These are phyloP conservation scores for Cyathus striatus DNA, from an alignment of 768 basidiomycete genomes.

Conservation along the genomic window DNA sequence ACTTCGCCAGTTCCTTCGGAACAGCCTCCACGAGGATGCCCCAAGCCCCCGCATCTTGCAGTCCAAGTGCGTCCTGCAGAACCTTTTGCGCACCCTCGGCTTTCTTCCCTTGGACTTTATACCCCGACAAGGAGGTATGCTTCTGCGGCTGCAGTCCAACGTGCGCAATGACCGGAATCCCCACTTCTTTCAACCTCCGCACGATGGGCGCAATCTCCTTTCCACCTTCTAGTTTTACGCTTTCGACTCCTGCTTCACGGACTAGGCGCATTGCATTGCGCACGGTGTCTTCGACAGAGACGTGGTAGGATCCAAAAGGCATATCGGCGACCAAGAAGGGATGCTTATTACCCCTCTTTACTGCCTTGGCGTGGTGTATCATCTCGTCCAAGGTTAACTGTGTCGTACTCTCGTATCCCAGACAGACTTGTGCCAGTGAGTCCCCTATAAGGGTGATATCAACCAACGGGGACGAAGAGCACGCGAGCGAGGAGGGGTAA, in stretches of 20 bases:
- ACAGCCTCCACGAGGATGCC: conserved; percentile 87
- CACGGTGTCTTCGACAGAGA: conserved; percentile 60
- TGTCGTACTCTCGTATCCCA: conserved; percentile 85
- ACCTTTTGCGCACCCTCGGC: conserved; percentile 56
- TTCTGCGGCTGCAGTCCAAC: conserved; percentile 90
- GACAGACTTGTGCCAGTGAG: conserved; percentile 93
- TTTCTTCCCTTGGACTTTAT: conserved; percentile 82
- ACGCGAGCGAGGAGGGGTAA: conserved; percentile 79
- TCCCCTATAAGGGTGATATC: conserved; percentile 96
- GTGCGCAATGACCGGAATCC: conserved; percentile 94
- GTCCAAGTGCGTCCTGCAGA: conserved; percentile 55
- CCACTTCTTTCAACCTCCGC: conserved; percentile 59
- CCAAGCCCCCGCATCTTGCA: conserved; percentile 87
- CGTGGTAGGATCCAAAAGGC: conserved; percentile 89
- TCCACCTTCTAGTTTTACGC: conserved; percentile 91
- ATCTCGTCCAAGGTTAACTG: conserved; percentile 85
- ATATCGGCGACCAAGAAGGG: conserved; percentile 91
- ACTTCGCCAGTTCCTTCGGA: conserved; percentile 69
- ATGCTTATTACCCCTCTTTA: conserved; percentile 76
- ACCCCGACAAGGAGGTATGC: conserved; percentile 78
- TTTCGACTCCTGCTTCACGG: conserved; percentile 83
- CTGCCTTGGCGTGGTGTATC: conserved; percentile 88
- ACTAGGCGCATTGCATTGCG: conserved; percentile 74
- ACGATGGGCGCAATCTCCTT: conserved; percentile 71
- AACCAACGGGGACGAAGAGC: conserved; percentile 48